Evolutionary conservation across 768 basidiomycete species (phyloP), one percentile per base, ranked within the genome.

Genomic region (Macrolepiota dolichaula): DNA sequence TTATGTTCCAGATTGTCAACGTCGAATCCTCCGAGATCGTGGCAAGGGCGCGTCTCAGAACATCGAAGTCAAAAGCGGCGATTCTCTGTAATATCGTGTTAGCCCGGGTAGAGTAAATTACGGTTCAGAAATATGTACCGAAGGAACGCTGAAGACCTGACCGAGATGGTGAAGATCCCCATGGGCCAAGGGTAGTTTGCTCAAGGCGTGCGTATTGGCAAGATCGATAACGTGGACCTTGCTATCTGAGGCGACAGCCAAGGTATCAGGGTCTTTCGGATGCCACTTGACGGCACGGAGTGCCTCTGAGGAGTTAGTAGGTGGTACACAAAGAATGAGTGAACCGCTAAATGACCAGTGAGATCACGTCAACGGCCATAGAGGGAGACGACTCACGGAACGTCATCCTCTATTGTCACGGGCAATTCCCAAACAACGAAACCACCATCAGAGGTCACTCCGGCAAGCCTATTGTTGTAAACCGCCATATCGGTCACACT

Each of bases 351-450:
- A 68, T 50, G 29, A 44, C 54, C 63, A 22, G 40, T 46, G 10
- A 62, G 22, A 11, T 60, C 15, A 49, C 19, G 55, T 37, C 42
- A 32, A 32, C 57, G 62, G 63, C 32, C 36, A 22, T 62, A 2
- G 25, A 55, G 35, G 47, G 35, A 13, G 15, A 53, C 57, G 27
- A 84, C 90, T 70, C 75, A 92, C 91, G 89, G 88, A 35, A 89
- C 90, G 73, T 94, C 92, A 67, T 94, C 92, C 12, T 86, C 91
- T 69, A 94, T 91, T 56, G 87, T 71, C 55, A 89, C 87, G 32
- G 92, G 92, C 25, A 94, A 70, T 69, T 94, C 89, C 92, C 92
- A 94, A 5, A 94, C 88, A 35, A 94, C 89, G 65, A 94, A 91
- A 42, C 92, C 92, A 62, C 92, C 92, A 67, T 94, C 92, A 1